Percentiles rank a stretch among this genome's conserved stretches.
These are phyloP conservation scores for Entomophthora muscae DNA, from an alignment of 371 early-diverging fungal genomes.

Conservation along the genomic window DNA sequence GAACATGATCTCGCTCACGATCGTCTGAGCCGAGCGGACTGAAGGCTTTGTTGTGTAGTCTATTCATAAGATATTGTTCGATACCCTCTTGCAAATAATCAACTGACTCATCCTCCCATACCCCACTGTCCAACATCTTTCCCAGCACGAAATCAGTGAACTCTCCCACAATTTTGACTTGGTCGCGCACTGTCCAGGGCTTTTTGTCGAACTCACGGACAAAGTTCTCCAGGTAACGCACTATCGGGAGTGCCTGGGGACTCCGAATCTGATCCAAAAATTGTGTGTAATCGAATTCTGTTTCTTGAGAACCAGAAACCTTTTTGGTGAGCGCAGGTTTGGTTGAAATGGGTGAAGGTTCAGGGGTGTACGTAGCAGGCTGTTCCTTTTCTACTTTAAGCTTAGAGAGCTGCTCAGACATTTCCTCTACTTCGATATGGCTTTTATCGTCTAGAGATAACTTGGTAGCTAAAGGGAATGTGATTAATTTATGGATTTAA, in stretches of 20 bases:
- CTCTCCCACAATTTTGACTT: constrained; percentile 58
- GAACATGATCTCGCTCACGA: constrained; percentile 54
- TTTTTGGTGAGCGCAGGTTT: constrained; percentile 7
- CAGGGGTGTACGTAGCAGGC: background rate
- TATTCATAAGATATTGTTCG: constrained; percentile 75
- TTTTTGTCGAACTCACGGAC: constrained; percentile 51
- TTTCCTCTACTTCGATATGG: background rate
- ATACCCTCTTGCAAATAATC: constrained; percentile 71
- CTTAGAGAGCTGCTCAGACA: background rate
- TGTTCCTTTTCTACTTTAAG: background rate
- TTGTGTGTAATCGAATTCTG: constrained; percentile 56
- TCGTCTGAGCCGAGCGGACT: constrained; percentile 59
- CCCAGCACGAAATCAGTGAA: constrained; percentile 15
- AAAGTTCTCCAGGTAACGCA: constrained; percentile 40
- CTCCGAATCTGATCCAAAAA: constrained; percentile 63
- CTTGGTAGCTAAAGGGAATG: background rate
- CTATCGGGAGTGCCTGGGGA: constrained; percentile 44
- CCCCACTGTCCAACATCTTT: background rate
- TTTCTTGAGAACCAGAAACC: constrained; percentile 18
- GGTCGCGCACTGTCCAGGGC: constrained; percentile 57
- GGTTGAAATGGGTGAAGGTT: background rate
- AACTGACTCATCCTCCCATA: constrained; percentile 29
- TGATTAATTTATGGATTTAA: too few species aligned
- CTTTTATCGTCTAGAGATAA: background rate
- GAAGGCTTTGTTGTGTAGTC: constrained; percentile 41